phyloP scores from a whole-genome alignment of 129 eudicot genomes.

The Smallanthus sonchifolius region DNA sequence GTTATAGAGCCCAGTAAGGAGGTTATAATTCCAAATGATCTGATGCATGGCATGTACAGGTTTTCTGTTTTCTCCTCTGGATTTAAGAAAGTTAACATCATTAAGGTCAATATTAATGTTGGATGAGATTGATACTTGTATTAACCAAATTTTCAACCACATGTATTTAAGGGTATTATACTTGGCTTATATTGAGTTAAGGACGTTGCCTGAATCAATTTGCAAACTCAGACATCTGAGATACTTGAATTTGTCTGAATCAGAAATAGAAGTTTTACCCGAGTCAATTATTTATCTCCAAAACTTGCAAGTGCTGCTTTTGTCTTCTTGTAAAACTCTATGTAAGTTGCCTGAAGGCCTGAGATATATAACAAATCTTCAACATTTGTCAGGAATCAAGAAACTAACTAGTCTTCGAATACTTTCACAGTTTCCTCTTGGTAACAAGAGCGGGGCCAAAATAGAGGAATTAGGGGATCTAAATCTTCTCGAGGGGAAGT shows the following conservation, averaged over 20 bases:
- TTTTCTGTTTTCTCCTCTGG: too few species aligned
- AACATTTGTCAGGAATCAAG: not conserved
- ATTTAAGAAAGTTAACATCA: too few species aligned
- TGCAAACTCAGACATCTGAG: too few species aligned
- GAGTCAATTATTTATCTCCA: conserved; percentile 28
- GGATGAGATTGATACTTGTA: not conserved
- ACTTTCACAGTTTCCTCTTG: not conserved
- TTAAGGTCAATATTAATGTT: too few species aligned
- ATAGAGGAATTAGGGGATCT: not conserved
- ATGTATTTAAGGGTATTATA: not conserved
- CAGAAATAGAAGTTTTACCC: conserved; percentile 23
- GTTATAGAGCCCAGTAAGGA: too few species aligned
- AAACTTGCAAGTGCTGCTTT: conserved; percentile 23
- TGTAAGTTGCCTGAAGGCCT: not conserved
- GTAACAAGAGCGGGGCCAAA: not conserved
- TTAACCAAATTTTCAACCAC: not conserved
- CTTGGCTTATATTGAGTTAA: not conserved
- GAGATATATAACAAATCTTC: not conserved
- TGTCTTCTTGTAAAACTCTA: rapidly evolving
- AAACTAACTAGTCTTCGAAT: not conserved
- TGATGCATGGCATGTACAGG: too few species aligned
- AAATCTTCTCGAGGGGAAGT: conserved; percentile 2
- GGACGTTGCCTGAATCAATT: too few species aligned
- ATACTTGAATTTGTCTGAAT: too few species aligned
- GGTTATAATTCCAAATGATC: too few species aligned